These are phyloP conservation scores for Hysterium pulicare DNA, from an alignment of 2,329 filamentous ascomycete genomes.

Conservation along the genomic window DNA sequence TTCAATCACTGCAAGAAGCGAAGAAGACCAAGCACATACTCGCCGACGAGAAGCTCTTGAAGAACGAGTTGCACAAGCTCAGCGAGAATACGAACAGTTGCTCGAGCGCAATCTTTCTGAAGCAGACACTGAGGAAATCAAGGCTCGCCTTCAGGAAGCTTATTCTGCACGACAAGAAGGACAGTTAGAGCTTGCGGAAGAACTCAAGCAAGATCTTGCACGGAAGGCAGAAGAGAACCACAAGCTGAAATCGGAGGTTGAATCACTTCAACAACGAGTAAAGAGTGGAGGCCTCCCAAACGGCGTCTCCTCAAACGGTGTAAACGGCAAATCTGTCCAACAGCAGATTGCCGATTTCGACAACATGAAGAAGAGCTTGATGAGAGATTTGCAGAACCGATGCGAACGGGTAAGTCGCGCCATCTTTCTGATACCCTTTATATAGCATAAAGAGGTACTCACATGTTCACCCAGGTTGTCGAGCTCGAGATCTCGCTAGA, in stretches of 20 bases:
- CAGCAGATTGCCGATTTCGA: slow-evolving; percentile 99
- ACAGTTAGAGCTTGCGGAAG: slow-evolving; percentile 69
- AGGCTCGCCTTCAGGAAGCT: slow-evolving; percentile 71
- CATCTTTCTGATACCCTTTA: slow-evolving; percentile 5
- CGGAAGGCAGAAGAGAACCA: slow-evolving; percentile 79
- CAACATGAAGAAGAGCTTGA: slow-evolving; percentile 99
- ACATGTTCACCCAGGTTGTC: slow-evolving; percentile 56
- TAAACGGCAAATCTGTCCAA: slow-evolving; percentile 85
- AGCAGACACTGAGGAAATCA: slow-evolving; percentile 79
- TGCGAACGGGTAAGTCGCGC: slow-evolving; percentile 70
- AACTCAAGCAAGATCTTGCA: slow-evolving; percentile 70
- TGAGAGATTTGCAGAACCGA: slow-evolving; percentile 97
- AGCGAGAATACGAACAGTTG: slow-evolving; percentile 80
- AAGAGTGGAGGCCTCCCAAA: slow-evolving; percentile 64
- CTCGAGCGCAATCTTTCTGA: slow-evolving; percentile 76
- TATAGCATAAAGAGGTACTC: slow-evolving; percentile 14
- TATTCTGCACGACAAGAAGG: slow-evolving; percentile 72
- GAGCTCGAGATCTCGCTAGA: slow-evolving; percentile 97
- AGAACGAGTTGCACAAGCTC: slow-evolving; percentile 67
- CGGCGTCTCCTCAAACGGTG: slow-evolving; percentile 51
- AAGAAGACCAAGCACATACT: slow-evolving; percentile 57
- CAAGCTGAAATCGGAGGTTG: slow-evolving; percentile 75
- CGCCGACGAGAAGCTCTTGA: slow-evolving; percentile 75
- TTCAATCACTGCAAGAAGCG: slow-evolving; percentile 69
- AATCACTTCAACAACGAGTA: slow-evolving; percentile 71